A percentile compares a stretch with the other conserved stretches of the same genome.
These are phyloP conservation scores for Mycena crocata DNA, from an alignment of 768 basidiomycete genomes.

Conservation along the genomic window DNA sequence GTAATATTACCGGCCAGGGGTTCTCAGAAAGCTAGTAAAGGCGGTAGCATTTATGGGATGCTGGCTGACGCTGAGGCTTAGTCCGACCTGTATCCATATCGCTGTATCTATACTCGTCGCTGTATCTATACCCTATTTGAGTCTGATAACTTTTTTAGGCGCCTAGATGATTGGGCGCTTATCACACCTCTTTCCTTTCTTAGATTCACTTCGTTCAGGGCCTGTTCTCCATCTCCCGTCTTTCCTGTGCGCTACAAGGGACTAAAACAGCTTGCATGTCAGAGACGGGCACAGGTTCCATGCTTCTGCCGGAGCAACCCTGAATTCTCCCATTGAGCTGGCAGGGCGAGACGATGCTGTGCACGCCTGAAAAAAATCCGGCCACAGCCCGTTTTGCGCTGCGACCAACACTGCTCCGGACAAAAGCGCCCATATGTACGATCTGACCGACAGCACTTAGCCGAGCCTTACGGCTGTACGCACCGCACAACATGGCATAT, in stretches of 20 bases:
- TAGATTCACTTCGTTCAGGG: neutral
- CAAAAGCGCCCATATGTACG: neutral
- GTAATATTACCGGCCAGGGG: constrained; percentile 36
- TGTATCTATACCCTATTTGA: neutral
- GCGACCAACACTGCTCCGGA: constrained; percentile 2
- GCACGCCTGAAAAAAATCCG: neutral
- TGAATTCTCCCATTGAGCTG: constrained; percentile 10
- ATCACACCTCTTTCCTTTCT: neutral
- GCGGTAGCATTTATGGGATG: constrained; percentile 28
- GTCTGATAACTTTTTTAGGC: neutral
- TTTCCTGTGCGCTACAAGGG: constrained; percentile 9
- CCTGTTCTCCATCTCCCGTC: neutral
- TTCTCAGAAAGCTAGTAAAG: constrained; percentile 14
- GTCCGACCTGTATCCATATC: neutral
- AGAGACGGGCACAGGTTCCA: neutral
- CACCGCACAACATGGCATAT: constrained; percentile 1
- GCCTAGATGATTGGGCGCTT: neutral
- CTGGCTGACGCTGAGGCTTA: constrained; percentile 34
- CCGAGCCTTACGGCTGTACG: constrained; percentile 16
- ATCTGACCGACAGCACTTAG: constrained; percentile 5
- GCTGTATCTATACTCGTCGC: constrained; percentile 8
- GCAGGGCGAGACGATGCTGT: too few relatives aligned
- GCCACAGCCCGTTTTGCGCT: constrained; percentile 3
- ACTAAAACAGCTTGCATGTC: constrained; percentile 2
- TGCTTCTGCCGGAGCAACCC: neutral